These are phyloP conservation scores for Coccomyxa sp. DNA, from an alignment of 139 green algal species.

Conservation along the genomic window DNA sequence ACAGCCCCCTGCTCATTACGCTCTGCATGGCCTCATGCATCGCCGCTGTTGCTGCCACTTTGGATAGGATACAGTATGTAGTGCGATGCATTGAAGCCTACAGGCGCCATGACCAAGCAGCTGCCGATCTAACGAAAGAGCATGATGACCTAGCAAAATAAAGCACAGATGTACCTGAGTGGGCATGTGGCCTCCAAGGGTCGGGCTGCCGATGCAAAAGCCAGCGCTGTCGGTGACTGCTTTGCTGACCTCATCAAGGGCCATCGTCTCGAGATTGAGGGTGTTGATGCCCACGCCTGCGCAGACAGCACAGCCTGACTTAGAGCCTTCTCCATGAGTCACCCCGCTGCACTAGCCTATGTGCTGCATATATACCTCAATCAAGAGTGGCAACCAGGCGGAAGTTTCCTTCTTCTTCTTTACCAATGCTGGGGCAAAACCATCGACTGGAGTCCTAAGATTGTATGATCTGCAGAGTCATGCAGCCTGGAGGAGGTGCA, in stretches of 20 bases:
- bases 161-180: constrained; percentile 79
- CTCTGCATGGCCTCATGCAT: no score
- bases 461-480: not conserved
- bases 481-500: not conserved
- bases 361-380: no score
- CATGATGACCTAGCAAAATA: no score
- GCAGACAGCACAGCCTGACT: not conserved
- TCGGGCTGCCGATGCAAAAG: constrained; percentile 92
- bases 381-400: not conserved
- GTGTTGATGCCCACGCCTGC: constrained; percentile 76
- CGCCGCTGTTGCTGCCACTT: no score
- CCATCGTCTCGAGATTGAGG: constrained; percentile 83
- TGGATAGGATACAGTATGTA: no score
- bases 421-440: not conserved
- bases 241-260: constrained; percentile 62
- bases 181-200: constrained; percentile 94
- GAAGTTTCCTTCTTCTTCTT: no score
- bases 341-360: no score
- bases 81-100: no score
- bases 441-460: not conserved
- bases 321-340: no score
- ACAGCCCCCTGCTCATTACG: no score
- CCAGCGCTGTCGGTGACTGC: constrained; percentile 56
- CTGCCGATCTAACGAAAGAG: no score
- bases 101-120: no score